These are phyloP conservation scores for Fusarium burgessii DNA, from an alignment of 2,329 filamentous ascomycete genomes.

Conservation along the genomic window DNA sequence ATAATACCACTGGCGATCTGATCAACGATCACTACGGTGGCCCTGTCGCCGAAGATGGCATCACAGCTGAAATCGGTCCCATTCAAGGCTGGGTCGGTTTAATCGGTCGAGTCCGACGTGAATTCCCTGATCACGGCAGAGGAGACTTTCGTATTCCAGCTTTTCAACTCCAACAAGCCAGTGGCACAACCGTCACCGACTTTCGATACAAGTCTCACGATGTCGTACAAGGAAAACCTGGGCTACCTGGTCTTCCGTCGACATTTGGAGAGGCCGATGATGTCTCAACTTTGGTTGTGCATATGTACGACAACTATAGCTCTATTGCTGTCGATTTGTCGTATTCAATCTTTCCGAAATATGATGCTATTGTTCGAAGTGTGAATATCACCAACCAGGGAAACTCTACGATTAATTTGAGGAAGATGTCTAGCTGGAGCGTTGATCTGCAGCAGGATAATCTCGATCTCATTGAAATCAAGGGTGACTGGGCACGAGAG, in stretches of 20 bases:
- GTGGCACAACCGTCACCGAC: slow-evolving; percentile 69
- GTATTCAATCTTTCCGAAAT: slow-evolving; percentile 73
- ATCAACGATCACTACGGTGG: slow-evolving; percentile 72
- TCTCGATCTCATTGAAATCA: slow-evolving; percentile 71
- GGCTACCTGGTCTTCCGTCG: slow-evolving; percentile 66
- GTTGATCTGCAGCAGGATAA: slow-evolving; percentile 71
- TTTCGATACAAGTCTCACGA: slow-evolving; percentile 69
- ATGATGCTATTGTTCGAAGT: slow-evolving; percentile 72
- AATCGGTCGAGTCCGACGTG: slow-evolving; percentile 67
- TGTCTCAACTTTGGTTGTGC: slow-evolving; percentile 70
- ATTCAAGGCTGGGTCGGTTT: slow-evolving; percentile 61
- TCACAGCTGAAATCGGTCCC: slow-evolving; percentile 52
- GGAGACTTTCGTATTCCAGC: slow-evolving; percentile 73
- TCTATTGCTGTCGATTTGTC: slow-evolving; percentile 68
- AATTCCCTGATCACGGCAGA: slow-evolving; percentile 74
- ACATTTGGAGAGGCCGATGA: slow-evolving; percentile 68
- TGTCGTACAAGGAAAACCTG: slow-evolving; percentile 66
- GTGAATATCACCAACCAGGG: slow-evolving; percentile 72
- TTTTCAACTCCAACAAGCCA: slow-evolving; percentile 68
- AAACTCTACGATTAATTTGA: slow-evolving; percentile 62
- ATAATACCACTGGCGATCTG: slow-evolving; percentile 66
- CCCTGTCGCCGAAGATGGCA: slow-evolving; percentile 61
- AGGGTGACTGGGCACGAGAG: slow-evolving; percentile 73
- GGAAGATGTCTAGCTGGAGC: slow-evolving; percentile 70
- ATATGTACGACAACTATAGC: slow-evolving; percentile 69